Base-by-base conservation (phyloP, 2,329 filamentous ascomycete genomes). In the Cryphonectria naterciae region DNA sequence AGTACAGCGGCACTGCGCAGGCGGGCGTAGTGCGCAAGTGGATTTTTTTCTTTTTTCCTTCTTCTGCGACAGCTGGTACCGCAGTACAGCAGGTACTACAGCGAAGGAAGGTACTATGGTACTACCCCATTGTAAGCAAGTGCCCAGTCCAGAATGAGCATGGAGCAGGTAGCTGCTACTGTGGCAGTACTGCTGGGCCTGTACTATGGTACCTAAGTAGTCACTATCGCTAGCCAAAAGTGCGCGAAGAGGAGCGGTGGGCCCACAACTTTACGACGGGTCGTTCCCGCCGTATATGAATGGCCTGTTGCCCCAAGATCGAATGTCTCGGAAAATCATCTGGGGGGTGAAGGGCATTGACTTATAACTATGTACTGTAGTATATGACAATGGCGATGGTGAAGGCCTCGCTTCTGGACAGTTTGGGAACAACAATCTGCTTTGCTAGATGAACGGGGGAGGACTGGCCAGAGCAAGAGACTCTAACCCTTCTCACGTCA, bases 401-500 rank as follows among this genome's bases (percentile, higher is more conserved):
- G 54, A 32, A 8, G 28, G 25, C 8, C 15, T 58, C 25, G 56
- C 56, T 60, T 35, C 19, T 28, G 32, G 56, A 25, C 17, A 6
- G 7, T 7, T n/a, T 49, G 25, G 13, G 25, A 10, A 28, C 25
- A 7, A 60, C 22, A n/a, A 2, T 49, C 22, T 1, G 43, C 4
- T 8, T 22, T 22, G 4, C 43, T 49, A 13, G 17, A 8, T 58
- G 11, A 2, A 17, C 54, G 54, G 54, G 54, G 25, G 25, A 22
- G 10, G 28, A 35, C 5, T 10, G 19, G 28, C 60, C 32, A 62
- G 22, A 25, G n/a, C 5, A 19, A 49, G 46, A 25, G 60, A 32
- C 39, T 39, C 39, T 64, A 32, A 41, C 39, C 39, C 61, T 64
- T 32, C 61, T 64, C 35, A 64, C 61, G 61, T 64, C 37, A 64